These are phyloP conservation scores for Butyriboletus loyo DNA, from an alignment of 768 basidiomycete species.

Conservation along the genomic window DNA sequence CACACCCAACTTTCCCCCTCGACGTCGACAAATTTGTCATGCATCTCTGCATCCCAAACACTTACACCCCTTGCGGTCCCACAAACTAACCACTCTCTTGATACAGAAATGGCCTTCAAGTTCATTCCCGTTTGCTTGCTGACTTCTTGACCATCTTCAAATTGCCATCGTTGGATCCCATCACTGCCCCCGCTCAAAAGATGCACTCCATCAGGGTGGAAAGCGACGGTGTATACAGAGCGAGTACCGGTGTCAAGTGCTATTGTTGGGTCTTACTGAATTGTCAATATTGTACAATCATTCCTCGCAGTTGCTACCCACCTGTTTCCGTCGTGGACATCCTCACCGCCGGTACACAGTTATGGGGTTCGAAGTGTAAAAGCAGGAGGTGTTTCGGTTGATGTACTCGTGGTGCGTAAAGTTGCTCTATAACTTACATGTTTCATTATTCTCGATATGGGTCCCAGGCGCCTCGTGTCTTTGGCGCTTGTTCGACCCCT, in stretches of 20 bases:
- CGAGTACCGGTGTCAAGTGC: not conserved
- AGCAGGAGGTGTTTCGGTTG: not conserved
- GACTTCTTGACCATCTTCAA: too few relatives aligned
- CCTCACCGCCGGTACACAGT: not conserved
- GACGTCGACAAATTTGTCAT: not conserved
- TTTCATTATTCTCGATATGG: not conserved
- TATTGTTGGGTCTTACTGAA: not conserved
- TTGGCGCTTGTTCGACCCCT: not conserved
- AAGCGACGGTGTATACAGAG: not conserved
- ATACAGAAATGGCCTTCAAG: not conserved
- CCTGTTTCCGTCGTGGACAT: not conserved
- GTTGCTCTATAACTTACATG: not conserved
- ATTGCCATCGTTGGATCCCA: too few relatives aligned
- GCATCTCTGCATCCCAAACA: not conserved
- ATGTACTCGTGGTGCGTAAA: not conserved
- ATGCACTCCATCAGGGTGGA: not conserved
- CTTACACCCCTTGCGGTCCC: not conserved
- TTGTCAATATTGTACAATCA: not conserved
- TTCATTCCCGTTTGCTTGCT: not conserved
- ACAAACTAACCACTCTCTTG: not conserved
- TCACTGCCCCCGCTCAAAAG: too few relatives aligned
- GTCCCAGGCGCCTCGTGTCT: not conserved
- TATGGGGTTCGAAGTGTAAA: not conserved
- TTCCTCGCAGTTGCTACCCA: not conserved
- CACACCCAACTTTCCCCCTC: fast-evolving